Evolutionary conservation across 805 yeast genomes (phyloP).

Genomic region (Cyberlindnera americana): DNA sequence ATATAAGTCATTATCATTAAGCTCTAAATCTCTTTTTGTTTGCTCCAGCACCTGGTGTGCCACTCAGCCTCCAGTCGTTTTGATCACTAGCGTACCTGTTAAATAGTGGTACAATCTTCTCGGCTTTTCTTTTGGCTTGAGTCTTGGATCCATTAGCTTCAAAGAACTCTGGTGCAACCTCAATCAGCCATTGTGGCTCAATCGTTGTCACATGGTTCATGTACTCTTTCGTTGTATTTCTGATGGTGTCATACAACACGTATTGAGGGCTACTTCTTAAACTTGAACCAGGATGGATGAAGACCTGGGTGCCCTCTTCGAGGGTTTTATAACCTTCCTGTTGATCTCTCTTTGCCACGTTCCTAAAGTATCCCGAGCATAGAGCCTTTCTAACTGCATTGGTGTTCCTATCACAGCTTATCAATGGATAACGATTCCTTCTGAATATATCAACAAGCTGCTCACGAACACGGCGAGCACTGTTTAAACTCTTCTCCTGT

Average conservation of each 20-base stretch:
- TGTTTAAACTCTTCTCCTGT: slow-evolving; percentile 70
- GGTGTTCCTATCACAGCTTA: slow-evolving; percentile 52
- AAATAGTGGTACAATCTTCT: slow-evolving; percentile 71
- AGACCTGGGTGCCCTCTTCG: slow-evolving; percentile 69
- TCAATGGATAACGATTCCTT: slow-evolving; percentile 40
- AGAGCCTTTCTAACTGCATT: slow-evolving; percentile 58
- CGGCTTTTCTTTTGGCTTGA: slow-evolving; percentile 43
- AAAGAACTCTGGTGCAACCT: slow-evolving; percentile 71
- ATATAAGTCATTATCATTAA: background rate
- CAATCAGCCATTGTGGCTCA: slow-evolving; percentile 75
- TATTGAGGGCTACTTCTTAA: slow-evolving; percentile 68
- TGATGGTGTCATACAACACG: slow-evolving; percentile 75
- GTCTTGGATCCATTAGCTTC: slow-evolving; percentile 47
- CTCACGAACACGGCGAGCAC: slow-evolving; percentile 76
- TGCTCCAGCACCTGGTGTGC: slow-evolving; percentile 41
- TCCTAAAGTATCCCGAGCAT: slow-evolving; percentile 65
- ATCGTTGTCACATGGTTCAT: slow-evolving; percentile 87
- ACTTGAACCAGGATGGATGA: slow-evolving; percentile 84
- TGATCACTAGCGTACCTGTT: slow-evolving; percentile 57
- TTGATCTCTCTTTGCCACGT: slow-evolving; percentile 62
- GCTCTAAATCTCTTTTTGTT: slow-evolving; percentile 26
- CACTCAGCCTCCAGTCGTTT: slow-evolving; percentile 66
- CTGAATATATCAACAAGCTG: slow-evolving; percentile 63
- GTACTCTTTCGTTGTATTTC: slow-evolving; percentile 82
- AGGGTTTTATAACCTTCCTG: slow-evolving; percentile 74